Evolutionary conservation across 1,284 basidiomycete species (phyloP).

Genomic region (Irpex lacteus): DNA sequence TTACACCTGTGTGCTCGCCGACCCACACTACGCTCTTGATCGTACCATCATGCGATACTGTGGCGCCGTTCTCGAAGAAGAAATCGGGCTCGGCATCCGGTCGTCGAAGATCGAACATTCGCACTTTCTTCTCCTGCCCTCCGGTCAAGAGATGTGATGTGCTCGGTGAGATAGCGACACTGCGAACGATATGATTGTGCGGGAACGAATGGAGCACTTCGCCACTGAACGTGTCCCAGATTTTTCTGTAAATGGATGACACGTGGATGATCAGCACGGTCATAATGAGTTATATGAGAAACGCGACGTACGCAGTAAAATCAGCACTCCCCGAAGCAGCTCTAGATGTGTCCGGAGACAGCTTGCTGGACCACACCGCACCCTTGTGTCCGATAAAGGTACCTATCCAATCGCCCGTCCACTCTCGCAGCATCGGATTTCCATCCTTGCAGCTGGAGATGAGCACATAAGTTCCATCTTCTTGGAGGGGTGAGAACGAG

Average conservation of each 20-base stretch:
- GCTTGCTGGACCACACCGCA: constrained; percentile 96
- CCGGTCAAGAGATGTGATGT: constrained; percentile 80
- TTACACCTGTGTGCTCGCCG: constrained; percentile 81
- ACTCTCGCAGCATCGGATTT: constrained; percentile 93
- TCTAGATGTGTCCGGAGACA: constrained; percentile 82
- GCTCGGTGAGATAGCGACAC: constrained; percentile 79
- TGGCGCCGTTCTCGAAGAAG: constrained; percentile 55
- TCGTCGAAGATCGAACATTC: constrained; percentile 87
- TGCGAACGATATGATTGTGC: constrained; percentile 97
- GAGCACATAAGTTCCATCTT: constrained; percentile 83
- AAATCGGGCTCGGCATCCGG: constrained; percentile 87
- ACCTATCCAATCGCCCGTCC: constrained; percentile 99
- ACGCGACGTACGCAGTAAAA: constrained; percentile 84
- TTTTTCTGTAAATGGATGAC: constrained; percentile 61
- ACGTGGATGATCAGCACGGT: constrained; percentile 9
- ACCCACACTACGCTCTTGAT: constrained; percentile 95
- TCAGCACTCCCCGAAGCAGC: constrained; percentile 96
- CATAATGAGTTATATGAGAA: not conserved
- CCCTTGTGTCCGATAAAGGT: constrained; percentile 99
- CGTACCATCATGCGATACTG: constrained; percentile 79
- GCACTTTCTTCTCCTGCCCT: constrained; percentile 96
- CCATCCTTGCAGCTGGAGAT: constrained; percentile 97
- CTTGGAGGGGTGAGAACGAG: constrained; percentile 83
- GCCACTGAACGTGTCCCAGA: constrained; percentile 97
- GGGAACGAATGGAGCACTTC: constrained; percentile 87